Evolutionary conservation across 305 asterid species (phyloP), one percentile per base, ranked within the genome.

Genomic region (Fraxinus dipetala): DNA sequence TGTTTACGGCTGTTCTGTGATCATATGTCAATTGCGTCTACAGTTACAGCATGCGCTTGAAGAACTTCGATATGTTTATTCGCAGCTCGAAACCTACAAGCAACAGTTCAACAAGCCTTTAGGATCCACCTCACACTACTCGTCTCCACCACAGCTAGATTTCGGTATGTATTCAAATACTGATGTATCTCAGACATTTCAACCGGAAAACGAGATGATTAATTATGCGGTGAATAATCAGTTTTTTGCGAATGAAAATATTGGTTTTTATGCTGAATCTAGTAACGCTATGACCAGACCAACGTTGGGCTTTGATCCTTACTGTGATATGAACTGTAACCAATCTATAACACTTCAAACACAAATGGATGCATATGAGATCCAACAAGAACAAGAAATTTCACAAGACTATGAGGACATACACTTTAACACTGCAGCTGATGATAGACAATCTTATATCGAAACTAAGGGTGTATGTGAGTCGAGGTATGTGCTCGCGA

Each of bases 401-500:
- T 77, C 43, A 18, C 83, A 74, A 1, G 84, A 78, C 36, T 83
- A 77, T 3, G 84, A 80, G 36, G 79, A 76, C 1, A 6, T 81
- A 28, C 70, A 36, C 6, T 79, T 86, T 76, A 76, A 78, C 28
- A 26, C 79, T 0, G 45, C 77, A 10, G 80, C 77, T 1, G 90
- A 87, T 26, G 89, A 90, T 72, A 80, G 88, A n/a, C 91, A 78
- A 51, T 85, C 91, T 38, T 89, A 85, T 43, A 75, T 77, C 34
- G 91, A 87, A 79, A 83, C 84, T 0, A 85, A 81, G 36, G 93
- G 86, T 24, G 78, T 82, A 4, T 75, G 79, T 32, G 87, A 86
- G 31, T 86, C 91, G 1, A 86, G 95, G 95, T 91, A 89, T 35
- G 20, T 63, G n/a, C 38, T 13, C 32, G 1, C 22, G 43, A 20